Conservation (phyloP, 1,139 yeast species). For the Arxiozyma heterogenica region DNA sequence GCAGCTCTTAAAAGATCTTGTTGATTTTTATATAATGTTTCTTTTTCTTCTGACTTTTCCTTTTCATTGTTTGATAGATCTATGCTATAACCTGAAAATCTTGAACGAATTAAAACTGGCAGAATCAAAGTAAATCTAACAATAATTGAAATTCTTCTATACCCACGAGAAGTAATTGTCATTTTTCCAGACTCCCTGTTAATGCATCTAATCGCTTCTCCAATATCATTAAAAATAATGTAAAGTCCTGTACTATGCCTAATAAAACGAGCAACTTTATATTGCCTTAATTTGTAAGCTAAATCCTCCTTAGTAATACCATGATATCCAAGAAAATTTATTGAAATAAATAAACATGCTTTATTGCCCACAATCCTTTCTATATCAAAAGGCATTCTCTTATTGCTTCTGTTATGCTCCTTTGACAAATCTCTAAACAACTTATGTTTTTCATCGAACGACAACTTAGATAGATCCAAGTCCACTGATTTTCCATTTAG, state of each 20-base stretch:
- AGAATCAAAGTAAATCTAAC: slow-evolving; percentile 20
- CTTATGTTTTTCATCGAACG: background rate
- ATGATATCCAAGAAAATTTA: slow-evolving; percentile 18
- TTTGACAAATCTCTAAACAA: slow-evolving; percentile 1
- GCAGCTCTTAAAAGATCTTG: slow-evolving; percentile 46
- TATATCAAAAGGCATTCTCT: slow-evolving; percentile 40
- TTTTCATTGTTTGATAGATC: background rate
- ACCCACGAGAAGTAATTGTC: slow-evolving; percentile 22
- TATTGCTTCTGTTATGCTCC: slow-evolving; percentile 7
- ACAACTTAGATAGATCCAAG: slow-evolving; percentile 1
- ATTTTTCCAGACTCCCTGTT: slow-evolving; percentile 54
- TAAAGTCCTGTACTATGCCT: slow-evolving; percentile 60
- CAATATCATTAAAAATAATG: slow-evolving; percentile 54
- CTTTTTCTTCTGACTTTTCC: background rate
- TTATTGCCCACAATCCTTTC: slow-evolving; percentile 41
- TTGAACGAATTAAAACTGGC: slow-evolving; percentile 1
- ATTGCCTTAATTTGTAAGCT: slow-evolving; percentile 29
- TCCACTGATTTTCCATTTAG: background rate
- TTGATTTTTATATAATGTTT: slow-evolving; percentile 14
- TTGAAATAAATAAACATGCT: slow-evolving; percentile 45
- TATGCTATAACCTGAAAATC: slow-evolving; percentile 2
- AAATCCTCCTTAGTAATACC: slow-evolving; percentile 25
- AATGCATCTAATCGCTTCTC: slow-evolving; percentile 61
- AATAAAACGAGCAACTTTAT: slow-evolving; percentile 58
- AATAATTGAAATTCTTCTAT: slow-evolving; percentile 19